These are phyloP conservation scores for Sporothrix euskadiensis DNA, from an alignment of 2,329 filamentous ascomycete genomes.

Conservation along the genomic window DNA sequence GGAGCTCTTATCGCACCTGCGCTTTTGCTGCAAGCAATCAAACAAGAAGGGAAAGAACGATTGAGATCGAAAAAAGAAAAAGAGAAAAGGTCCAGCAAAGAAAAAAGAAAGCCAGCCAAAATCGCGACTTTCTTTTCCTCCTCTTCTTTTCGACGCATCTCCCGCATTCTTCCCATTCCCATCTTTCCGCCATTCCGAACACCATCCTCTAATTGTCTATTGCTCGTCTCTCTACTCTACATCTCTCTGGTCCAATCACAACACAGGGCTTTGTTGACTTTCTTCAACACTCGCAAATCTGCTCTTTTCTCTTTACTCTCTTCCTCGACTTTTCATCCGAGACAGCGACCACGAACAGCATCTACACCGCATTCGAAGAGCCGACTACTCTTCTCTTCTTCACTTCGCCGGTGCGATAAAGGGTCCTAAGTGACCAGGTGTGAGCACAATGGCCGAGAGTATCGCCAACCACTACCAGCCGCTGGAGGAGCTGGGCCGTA, in stretches of 20 bases:
- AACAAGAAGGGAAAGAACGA: constrained; percentile 17
- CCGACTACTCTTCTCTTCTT: not conserved
- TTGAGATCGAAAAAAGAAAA: not conserved
- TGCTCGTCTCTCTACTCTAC: constrained; percentile 30
- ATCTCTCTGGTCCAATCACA: constrained; percentile 14
- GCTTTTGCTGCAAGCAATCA: constrained; percentile 26
- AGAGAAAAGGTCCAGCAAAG: not conserved
- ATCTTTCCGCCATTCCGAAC: not conserved
- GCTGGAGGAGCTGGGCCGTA: constrained; percentile 93
- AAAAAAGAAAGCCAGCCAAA: not conserved
- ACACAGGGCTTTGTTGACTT: constrained; percentile 20
- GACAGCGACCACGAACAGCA: constrained; percentile 3
- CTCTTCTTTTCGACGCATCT: not conserved
- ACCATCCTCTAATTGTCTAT: not conserved
- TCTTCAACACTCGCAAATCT: constrained; percentile 1
- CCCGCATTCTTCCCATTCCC: constrained; percentile 6
- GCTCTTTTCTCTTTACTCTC: not conserved
- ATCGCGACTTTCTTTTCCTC: not conserved
- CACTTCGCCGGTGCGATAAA: not conserved
- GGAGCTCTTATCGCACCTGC: constrained; percentile 6
- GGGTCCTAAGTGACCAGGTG: constrained; percentile 17
- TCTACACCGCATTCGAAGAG: not conserved
- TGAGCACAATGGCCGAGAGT: constrained; percentile 53
- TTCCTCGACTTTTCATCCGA: not conserved
- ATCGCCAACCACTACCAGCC: constrained; percentile 90